These are phyloP conservation scores for Nemania abortiva DNA, from an alignment of 2,329 filamentous ascomycete genomes.

Conservation along the genomic window DNA sequence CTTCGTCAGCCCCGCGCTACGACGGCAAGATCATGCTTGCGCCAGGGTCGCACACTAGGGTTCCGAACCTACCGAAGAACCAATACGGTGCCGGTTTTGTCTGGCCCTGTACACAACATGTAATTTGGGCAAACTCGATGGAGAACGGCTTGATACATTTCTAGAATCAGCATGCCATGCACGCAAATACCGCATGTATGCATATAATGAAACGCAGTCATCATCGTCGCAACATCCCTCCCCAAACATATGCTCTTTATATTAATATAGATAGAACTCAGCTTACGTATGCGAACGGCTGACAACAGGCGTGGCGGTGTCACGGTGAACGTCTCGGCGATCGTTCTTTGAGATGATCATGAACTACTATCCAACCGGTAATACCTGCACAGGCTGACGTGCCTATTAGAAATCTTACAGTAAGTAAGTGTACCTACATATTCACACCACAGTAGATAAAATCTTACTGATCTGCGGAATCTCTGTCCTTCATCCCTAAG, in stretches of 20 bases:
- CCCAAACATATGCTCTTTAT: not conserved
- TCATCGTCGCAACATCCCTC: not conserved
- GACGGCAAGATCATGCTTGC: conserved; percentile 33
- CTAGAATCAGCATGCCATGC: conserved; percentile 23
- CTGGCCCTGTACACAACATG: not conserved
- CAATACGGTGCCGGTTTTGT: conserved; percentile 25
- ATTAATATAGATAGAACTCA: not conserved
- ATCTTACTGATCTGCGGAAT: conserved; percentile 9
- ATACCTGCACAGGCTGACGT: not conserved
- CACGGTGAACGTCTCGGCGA: conserved; percentile 14
- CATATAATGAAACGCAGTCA: conserved; percentile 27
- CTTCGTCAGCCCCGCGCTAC: conserved; percentile 22
- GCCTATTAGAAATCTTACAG: too few species aligned
- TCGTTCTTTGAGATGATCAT: conserved; percentile 7
- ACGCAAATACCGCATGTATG: conserved; percentile 38
- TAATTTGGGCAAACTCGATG: conserved; percentile 13
- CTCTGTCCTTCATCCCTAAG: not conserved
- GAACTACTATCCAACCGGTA: not conserved
- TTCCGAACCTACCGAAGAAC: conserved; percentile 45
- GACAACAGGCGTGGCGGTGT: conserved; percentile 29
- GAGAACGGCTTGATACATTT: conserved; percentile 2
- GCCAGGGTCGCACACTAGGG: conserved; percentile 39
- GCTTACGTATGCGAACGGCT: conserved; percentile 34
- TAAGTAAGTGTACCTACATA: not conserved
- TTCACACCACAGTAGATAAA: not conserved